These are phyloP conservation scores for Adansonia digitata DNA, from an alignment of 345 rosid species.

Conservation along the genomic window DNA sequence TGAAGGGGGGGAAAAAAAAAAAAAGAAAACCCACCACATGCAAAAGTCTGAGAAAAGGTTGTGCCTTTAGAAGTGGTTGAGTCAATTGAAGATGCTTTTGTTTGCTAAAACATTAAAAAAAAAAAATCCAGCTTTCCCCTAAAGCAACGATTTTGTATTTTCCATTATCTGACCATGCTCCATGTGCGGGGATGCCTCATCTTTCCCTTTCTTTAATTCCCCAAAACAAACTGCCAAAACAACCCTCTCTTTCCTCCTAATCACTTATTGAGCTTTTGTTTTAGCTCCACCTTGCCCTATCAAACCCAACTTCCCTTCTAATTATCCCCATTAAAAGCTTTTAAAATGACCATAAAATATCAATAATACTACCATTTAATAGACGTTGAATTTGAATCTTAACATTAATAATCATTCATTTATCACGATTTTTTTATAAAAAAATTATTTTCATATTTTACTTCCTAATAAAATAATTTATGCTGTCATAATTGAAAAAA, in stretches of 20 bases:
- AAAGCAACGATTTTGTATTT: conserved; percentile 21
- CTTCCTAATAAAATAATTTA: too few relatives aligned
- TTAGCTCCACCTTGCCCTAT: conserved; percentile 2
- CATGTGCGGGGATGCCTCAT: conserved; percentile 61
- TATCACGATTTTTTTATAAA: too few relatives aligned
- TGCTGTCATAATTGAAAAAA: not conserved
- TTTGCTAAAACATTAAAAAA: not conserved
- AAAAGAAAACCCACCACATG: conserved; percentile 30
- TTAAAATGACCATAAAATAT: not conserved
- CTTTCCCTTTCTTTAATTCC: conserved; percentile 6
- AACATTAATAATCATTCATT: too few relatives aligned
- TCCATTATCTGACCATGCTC: conserved; percentile 23
- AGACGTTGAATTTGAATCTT: too few relatives aligned
- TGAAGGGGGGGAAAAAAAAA: not conserved
- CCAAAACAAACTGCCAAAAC: conserved; percentile 29
- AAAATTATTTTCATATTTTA: conserved; percentile 5
- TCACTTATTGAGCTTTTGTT: conserved; percentile 7
- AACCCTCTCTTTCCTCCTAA: not conserved
- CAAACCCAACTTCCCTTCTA: not conserved
- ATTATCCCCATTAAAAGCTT: not conserved
- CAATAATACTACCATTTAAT: too few relatives aligned
- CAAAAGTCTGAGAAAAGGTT: conserved; percentile 10
- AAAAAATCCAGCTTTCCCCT: not conserved
- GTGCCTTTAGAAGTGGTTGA: conserved; percentile 20
- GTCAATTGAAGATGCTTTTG: conserved; percentile 31